A percentile compares a stretch with the other conserved stretches of the same genome.
These are phyloP conservation scores for Moesziomyces parantarcticus DNA, from an alignment of 1,284 basidiomycete genomes.

Conservation along the genomic window DNA sequence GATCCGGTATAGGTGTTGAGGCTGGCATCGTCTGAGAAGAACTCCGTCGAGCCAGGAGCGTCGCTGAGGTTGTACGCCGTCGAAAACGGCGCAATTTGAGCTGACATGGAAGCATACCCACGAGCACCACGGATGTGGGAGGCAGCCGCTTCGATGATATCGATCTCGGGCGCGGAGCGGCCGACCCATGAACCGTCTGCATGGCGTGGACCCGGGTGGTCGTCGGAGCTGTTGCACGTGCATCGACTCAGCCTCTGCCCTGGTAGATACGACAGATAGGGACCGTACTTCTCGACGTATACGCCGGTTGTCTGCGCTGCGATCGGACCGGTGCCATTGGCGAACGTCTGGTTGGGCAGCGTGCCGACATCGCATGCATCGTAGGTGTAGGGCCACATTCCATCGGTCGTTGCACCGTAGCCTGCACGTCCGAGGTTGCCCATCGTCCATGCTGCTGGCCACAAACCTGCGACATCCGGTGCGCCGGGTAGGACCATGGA, in stretches of 20 bases:
- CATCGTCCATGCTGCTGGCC: conserved; percentile 65
- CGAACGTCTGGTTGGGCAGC: conserved; percentile 60
- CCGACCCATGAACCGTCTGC: conserved; percentile 58
- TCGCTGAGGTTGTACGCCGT: conserved; percentile 69
- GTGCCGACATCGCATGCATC: conserved; percentile 65
- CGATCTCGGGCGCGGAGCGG: conserved; percentile 85
- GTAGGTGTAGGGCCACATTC: conserved; percentile 69
- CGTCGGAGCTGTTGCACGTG: conserved; percentile 54
- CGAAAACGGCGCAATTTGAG: conserved; percentile 63
- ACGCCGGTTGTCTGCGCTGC: conserved; percentile 59
- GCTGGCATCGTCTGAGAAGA: conserved; percentile 28
- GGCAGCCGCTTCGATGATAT: conserved; percentile 77
- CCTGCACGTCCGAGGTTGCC: conserved; percentile 79
- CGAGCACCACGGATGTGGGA: conserved; percentile 42
- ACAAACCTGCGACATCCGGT: conserved; percentile 47
- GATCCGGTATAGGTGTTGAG: conserved; percentile 62
- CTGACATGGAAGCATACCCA: conserved; percentile 58
- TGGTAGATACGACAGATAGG: conserved; percentile 54
- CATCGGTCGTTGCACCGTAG: conserved; percentile 77
- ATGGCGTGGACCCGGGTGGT: conserved; percentile 63
- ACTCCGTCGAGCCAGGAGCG: conserved; percentile 30
- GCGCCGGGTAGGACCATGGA: conserved; percentile 55
- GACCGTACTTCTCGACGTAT: conserved; percentile 55
- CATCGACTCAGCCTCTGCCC: conserved; percentile 62
- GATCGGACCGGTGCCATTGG: conserved; percentile 57